These are phyloP conservation scores for Tolypocladium album DNA, from an alignment of 2,329 filamentous ascomycete genomes.

Conservation along the genomic window DNA sequence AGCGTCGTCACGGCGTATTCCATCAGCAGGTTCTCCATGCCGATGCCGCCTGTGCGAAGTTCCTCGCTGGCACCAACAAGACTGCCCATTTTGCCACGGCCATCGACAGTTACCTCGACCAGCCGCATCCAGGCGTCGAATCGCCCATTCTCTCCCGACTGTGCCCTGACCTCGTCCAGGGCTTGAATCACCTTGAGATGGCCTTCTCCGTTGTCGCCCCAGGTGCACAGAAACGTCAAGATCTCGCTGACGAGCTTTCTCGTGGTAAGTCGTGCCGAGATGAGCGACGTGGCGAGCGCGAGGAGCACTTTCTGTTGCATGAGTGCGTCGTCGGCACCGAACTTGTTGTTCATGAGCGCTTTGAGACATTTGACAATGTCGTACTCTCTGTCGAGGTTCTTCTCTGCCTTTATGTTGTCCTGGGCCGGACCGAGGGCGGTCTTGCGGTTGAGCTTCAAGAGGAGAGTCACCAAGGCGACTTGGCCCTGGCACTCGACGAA, in stretches of 20 bases:
- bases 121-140: conserved; percentile 99
- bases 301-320: conserved; percentile 83
- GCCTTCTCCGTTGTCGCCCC: conserved; percentile 72
- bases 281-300: conserved; percentile 75
- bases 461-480: conserved; percentile 86
- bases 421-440: conserved; percentile 63
- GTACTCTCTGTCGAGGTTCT: conserved; percentile 83
- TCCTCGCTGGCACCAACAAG: conserved; percentile 94
- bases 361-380: conserved; percentile 97
- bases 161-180: conserved; percentile 80
- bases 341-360: conserved; percentile 98
- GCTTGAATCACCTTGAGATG: conserved; percentile 91
- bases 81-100: conserved; percentile 97
- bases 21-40: conserved; percentile 98
- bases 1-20: conserved; percentile 95
- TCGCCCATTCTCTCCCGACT: conserved; percentile 83
- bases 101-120: conserved; percentile 93
- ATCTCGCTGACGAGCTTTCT: conserved; percentile 94
- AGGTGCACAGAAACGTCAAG: conserved; percentile 90
- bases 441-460: conserved; percentile 87
- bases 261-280: conserved; percentile 81
- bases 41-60: conserved; percentile 87
- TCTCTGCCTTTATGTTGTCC: conserved; percentile 50
- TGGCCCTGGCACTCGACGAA: conserved; percentile 98
- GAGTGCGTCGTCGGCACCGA: conserved; percentile 91